These are phyloP conservation scores for Neurospora tetrasperma DNA, from an alignment of 495 filamentous ascomycete genomes.

Conservation along the genomic window DNA sequence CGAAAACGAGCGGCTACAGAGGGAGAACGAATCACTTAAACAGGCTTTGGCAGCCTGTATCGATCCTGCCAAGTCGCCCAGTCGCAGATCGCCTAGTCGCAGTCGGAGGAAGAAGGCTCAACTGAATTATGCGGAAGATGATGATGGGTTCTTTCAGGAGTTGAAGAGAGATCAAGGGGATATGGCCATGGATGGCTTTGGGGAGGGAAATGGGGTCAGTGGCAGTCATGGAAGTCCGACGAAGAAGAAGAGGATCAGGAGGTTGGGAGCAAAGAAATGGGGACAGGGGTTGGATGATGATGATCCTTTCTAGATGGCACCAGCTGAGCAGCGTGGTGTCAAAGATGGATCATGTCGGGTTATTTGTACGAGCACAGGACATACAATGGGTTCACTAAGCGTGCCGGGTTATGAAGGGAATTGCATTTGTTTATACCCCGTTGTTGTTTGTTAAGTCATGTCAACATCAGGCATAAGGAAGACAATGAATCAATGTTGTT, in stretches of 20 bases:
- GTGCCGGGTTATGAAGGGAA: background rate
- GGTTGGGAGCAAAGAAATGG: background rate
- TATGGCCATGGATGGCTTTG: background rate
- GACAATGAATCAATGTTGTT: background rate
- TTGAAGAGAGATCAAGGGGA: background rate
- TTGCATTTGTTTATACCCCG: background rate
- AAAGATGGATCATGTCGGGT: background rate
- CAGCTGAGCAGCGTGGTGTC: background rate
- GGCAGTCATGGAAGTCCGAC: background rate
- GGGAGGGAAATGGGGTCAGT: background rate
- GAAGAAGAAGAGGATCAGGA: background rate
- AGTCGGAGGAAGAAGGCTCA: background rate
- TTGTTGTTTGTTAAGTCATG: background rate
- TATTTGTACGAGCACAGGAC: background rate
- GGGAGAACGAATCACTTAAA: constrained; percentile 40
- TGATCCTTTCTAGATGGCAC: background rate
- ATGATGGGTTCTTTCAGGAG: background rate
- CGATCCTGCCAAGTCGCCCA: background rate
- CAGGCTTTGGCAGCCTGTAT: constrained; percentile 30
- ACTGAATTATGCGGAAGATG: background rate
- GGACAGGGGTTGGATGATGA: background rate
- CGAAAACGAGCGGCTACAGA: constrained; percentile 50
- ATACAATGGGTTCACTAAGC: background rate
- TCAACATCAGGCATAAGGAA: background rate
- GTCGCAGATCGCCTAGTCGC: background rate